Conservation (phyloP, 148 eudicot genomes). For the Dianthus caryophyllus region DNA sequence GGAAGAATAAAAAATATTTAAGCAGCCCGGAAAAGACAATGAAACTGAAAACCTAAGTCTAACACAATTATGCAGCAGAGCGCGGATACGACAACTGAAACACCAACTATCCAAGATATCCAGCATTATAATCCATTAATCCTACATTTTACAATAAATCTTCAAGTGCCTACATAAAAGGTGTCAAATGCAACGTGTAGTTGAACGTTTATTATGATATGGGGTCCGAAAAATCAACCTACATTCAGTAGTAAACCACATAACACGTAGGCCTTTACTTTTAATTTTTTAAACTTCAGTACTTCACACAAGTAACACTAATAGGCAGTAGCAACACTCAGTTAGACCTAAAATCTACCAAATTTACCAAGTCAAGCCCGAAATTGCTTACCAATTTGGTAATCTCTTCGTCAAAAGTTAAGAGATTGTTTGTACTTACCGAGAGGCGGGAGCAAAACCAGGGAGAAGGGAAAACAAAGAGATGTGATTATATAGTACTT, state of each 20-base stretch:
- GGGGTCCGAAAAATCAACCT: not conserved
- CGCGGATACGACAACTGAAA: not conserved
- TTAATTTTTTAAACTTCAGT: not conserved
- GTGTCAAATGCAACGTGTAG: not conserved
- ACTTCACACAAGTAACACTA: not conserved
- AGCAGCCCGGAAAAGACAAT: not conserved
- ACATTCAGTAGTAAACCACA: not conserved
- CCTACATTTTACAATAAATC: not conserved
- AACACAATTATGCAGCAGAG: not conserved
- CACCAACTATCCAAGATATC: not conserved
- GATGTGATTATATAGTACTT: conserved; percentile 29
- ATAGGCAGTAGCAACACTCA: not conserved
- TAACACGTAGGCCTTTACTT: not conserved
- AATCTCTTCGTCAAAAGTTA: not conserved
- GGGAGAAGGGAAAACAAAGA: not conserved
- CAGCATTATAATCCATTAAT: not conserved
- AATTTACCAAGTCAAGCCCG: not conserved
- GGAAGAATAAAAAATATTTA: conserved; percentile 21
- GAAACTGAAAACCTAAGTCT: too few species aligned
- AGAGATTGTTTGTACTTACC: too few species aligned
- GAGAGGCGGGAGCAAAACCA: not conserved
- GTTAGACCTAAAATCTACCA: not conserved
- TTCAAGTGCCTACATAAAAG: not conserved
- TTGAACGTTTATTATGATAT: too few species aligned
- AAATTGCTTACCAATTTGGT: not conserved